Evolutionary conservation across 768 basidiomycete genomes (phyloP), one percentile per base, ranked within the genome.

Genomic region (Phanerochaete carnosa): DNA sequence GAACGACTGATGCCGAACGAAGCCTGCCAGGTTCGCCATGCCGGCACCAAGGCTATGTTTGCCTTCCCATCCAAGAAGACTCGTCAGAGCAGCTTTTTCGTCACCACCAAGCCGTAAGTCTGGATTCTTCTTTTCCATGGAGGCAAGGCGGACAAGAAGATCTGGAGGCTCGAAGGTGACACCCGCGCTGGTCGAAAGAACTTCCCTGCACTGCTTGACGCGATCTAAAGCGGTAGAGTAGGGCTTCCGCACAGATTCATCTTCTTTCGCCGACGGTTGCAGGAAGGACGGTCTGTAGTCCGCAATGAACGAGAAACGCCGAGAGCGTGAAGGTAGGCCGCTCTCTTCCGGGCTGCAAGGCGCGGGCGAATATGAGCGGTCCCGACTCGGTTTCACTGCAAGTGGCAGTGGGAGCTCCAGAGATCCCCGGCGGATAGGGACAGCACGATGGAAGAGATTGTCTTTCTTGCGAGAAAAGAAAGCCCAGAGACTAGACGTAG

Each of bases 31-130:
- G 9, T 83, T 85, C 6, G 70, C 68, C 81, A 88, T 80, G 5
- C 78, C 79, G 16, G 68, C 73, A 2, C 65, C 62, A 12, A 66
- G 61, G 11, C 75, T 67, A 39, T 79, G 77, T 39, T 77, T 70
- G 35, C 71, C 76, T 43, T 83, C 81, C 87, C 88, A 90, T 0
- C 88, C 88, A 0, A 87, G 74, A 3, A 89, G 64, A 61, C 80
- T 83, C 25, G 64, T 64, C 28, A 89, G 68, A 25, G 79, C 86
- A 0, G 76, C 76, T 53, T 76, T 77, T 70, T 89, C 88, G 63
- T 87, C 84, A 9, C 83, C 87, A 26, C 74, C 77, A 22, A 88
- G 69, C 39, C 75, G 69, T 0, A 78, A 67, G 35, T 65, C 62
- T 6, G 76, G 75, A 32, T 76, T 73, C 23, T 64, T 62, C 60